Evolutionary conservation across 1,139 yeast species (phyloP), one percentile per base, ranked within the genome.

Genomic region (Hansenula lynferdii): DNA sequence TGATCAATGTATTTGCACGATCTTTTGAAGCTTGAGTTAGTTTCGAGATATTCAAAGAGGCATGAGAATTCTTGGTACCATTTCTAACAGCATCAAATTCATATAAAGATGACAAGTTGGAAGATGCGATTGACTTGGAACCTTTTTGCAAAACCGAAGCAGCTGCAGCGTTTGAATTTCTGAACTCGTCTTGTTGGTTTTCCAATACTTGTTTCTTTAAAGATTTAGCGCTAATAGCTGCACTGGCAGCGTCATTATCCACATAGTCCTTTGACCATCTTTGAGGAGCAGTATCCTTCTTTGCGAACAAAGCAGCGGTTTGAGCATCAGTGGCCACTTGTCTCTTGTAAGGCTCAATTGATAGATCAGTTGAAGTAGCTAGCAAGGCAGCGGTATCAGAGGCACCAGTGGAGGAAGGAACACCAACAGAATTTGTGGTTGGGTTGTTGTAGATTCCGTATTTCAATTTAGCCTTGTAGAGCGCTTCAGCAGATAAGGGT

Each of bases 401-500:
- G 24, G 89, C 89, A 37, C 25, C 26, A 14, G 42, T 41, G 12
- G 55, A 51, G 7, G 59, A 56, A 6, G 61, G 73, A 40, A 85
- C 92, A 12, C 97, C 96, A 4, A 85, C 72, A 14, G 74, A 63
- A 6, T 80, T 77, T 38, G 68, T 70, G 11, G 85, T 80, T 3
- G 96, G 96, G 40, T 78, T 70, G 48, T 75, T 72, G 62, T 71
- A 86, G 37, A 80, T 70, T 29, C 96, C 96, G 54, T 81, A 83
- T 54, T 76, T 84, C 56, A 82, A 64, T 54, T 82, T 82, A 47
- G 87, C 90, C 50, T 80, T 82, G 64, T 85, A 86, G 40, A 80
- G 61, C 4, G 95, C 95, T 57, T 81, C 85, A 48, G 75, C 77
- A 32, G 86, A 78, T 44, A 83, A 67, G 14, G 86, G 87, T 53